phyloP scores from a whole-genome alignment of 2,329 filamentous ascomycete genomes.

The Ilyonectria sp. region DNA sequence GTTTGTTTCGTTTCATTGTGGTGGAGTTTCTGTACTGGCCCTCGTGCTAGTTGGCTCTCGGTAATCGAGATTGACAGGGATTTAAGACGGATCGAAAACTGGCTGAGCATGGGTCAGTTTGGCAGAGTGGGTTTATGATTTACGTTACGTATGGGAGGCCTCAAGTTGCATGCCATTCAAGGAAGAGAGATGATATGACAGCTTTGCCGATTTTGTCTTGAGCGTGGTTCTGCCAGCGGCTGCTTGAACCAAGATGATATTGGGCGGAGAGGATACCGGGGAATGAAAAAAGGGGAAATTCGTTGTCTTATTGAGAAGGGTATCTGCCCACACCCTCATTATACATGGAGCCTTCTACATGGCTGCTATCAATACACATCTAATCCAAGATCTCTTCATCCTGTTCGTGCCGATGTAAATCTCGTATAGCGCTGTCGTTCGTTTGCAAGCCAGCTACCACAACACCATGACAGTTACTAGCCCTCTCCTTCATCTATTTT shows the following conservation, averaged over 20 bases:
- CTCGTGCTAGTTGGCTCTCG: background rate
- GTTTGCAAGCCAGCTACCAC: background rate
- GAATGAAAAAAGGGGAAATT: slow-evolving; percentile 4
- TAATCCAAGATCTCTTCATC: background rate
- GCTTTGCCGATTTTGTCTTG: slow-evolving; percentile 2
- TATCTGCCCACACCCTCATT: slow-evolving; percentile 23
- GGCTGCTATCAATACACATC: slow-evolving; percentile 8
- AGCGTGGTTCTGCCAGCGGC: background rate
- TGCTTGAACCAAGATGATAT: background rate
- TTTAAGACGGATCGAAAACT: slow-evolving; percentile 16
- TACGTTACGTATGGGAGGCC: slow-evolving; percentile 34
- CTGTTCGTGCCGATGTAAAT: background rate
- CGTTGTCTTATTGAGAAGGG: slow-evolving; percentile 26
- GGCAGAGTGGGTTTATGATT: slow-evolving; percentile 42
- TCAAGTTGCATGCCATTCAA: slow-evolving; percentile 44
- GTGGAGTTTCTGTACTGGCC: slow-evolving; percentile 23
- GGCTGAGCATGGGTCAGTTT: slow-evolving; percentile 23
- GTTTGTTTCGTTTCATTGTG: slow-evolving; percentile 12
- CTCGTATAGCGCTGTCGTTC: background rate
- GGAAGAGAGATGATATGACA: slow-evolving; percentile 28
- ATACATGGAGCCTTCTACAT: slow-evolving; percentile 1
- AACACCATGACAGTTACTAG: background rate
- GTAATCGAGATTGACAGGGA: slow-evolving; percentile 5
- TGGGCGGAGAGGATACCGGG: background rate
- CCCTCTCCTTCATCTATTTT: slow-evolving; percentile 29